A percentile compares a stretch with the other conserved stretches of the same genome.
phyloP scores from a whole-genome alignment of 148 eudicot genomes.

The Talinum fruticosum region DNA sequence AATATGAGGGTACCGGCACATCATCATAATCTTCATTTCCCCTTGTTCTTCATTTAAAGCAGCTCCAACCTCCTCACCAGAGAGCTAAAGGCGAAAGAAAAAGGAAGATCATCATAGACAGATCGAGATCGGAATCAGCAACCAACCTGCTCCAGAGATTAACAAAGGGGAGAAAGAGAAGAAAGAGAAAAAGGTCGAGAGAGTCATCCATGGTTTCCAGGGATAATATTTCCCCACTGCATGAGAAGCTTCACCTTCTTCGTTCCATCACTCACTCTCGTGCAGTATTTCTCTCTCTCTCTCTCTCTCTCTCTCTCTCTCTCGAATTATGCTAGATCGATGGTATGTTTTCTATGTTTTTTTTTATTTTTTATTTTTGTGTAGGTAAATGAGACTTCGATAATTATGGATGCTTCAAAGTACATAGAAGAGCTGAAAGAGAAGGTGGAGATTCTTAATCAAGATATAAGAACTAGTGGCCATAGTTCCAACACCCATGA shows the following conservation, averaged over 20 bases:
- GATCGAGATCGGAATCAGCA: background rate
- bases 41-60: slow-evolving; percentile 28
- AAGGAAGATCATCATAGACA: too few relatives aligned
- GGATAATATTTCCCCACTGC: slow-evolving; percentile 51
- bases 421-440: slow-evolving; percentile 72
- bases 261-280: slow-evolving; percentile 91
- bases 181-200: slow-evolving; percentile 8
- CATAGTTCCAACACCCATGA: slow-evolving; percentile 47
- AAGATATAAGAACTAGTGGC: slow-evolving; percentile 31
- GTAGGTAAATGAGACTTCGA: slow-evolving; percentile 58
- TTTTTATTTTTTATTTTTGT: background rate
- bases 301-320: background rate
- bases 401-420: slow-evolving; percentile 75
- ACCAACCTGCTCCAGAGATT: background rate
- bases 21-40: slow-evolving; percentile 15
- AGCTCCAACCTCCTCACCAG: slow-evolving; percentile 7
- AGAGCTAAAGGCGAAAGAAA: slow-evolving; percentile 15
- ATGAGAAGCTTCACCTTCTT: slow-evolving; percentile 88
- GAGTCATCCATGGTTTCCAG: slow-evolving; percentile 54
- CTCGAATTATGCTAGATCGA: background rate
- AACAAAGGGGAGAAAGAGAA: slow-evolving; percentile 3
- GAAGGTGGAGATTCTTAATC: slow-evolving; percentile 64
- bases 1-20: slow-evolving; percentile 42
- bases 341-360: background rate
- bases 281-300: slow-evolving; percentile 52